A percentile compares a stretch with the other conserved stretches of the same genome.
Evolutionary conservation across 2,329 filamentous ascomycete genomes (phyloP).

Genomic region (Cladobotryum mycophilum): DNA sequence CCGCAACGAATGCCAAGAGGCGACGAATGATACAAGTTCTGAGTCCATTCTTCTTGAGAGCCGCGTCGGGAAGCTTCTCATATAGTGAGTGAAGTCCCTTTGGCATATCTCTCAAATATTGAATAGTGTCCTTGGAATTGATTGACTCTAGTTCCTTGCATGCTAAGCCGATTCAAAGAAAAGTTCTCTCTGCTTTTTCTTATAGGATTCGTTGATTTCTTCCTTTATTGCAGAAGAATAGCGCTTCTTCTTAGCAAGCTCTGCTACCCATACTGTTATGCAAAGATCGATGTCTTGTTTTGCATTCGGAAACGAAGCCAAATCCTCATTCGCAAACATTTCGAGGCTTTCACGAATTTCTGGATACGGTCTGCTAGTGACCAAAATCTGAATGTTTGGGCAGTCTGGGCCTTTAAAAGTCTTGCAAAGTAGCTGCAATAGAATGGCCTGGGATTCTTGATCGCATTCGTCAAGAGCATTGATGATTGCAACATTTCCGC

Average conservation of each 20-base stretch:
- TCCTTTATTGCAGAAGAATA: conserved; percentile 13
- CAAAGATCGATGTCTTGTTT: conserved; percentile 15
- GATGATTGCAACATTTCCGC: too few species aligned
- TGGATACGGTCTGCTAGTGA: conserved; percentile 17
- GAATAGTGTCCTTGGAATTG: conserved; percentile 16
- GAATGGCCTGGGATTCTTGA: neutral
- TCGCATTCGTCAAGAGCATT: too few species aligned
- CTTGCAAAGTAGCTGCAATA: conserved; percentile 13
- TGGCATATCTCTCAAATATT: conserved; percentile 15
- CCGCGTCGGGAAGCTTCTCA: conserved; percentile 10
- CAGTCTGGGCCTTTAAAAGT: conserved; percentile 6
- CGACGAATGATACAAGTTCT: conserved; percentile 1
- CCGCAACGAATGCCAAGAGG: conserved; percentile 11
- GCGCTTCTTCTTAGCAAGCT: conserved; percentile 12
- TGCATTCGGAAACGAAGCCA: conserved; percentile 16
- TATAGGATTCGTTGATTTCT: conserved; percentile 15
- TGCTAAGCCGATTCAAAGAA: conserved; percentile 20
- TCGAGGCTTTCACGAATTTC: conserved; percentile 8
- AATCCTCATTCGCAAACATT: conserved; percentile 16
- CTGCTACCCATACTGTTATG: conserved; percentile 14
- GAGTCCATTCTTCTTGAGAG: neutral
- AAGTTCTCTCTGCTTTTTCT: conserved; percentile 18
- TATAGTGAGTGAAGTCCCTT: conserved; percentile 15
- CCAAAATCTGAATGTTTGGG: conserved; percentile 11
- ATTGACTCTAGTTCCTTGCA: conserved; percentile 16